Conservation (phyloP, 2,329 filamentous ascomycete genomes). For the Apiospora pterosperma region DNA sequence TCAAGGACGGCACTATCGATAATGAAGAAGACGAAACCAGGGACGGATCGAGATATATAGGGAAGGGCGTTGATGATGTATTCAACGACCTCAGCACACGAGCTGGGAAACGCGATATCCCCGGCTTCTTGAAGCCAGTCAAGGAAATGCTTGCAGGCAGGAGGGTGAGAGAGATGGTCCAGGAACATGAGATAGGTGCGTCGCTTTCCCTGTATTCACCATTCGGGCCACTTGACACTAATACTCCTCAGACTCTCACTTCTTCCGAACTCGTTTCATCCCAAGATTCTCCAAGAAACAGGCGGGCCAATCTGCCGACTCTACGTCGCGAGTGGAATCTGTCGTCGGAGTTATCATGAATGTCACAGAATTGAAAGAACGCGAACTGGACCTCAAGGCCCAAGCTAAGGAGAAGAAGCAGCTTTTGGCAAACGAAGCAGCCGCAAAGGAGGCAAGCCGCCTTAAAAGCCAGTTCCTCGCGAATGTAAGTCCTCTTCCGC, state of each 20-base stretch:
- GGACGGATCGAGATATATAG: conserved; percentile 49
- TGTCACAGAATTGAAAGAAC: conserved; percentile 67
- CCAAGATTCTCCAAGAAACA: conserved; percentile 57
- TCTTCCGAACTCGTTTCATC: conserved; percentile 69
- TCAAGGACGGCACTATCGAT: conserved; percentile 33
- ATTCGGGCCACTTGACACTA: not conserved
- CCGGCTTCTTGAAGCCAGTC: conserved; percentile 55
- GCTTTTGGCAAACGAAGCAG: conserved; percentile 70
- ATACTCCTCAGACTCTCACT: conserved; percentile 48
- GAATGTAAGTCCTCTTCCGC: conserved; percentile 40
- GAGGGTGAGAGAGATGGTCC: conserved; percentile 51
- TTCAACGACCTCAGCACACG: conserved; percentile 50
- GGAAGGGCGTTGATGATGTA: conserved; percentile 61
- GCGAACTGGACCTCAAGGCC: conserved; percentile 59
- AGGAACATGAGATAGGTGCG: conserved; percentile 58
- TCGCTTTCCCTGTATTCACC: not conserved
- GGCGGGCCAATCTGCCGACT: not conserved
- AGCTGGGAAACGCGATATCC: conserved; percentile 39
- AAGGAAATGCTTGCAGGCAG: conserved; percentile 62
- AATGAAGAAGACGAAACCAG: conserved; percentile 29
- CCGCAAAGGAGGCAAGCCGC: conserved; percentile 75
- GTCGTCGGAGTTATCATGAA: conserved; percentile 80
- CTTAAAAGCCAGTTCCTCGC: conserved; percentile 78
- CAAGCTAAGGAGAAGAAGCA: conserved; percentile 68
- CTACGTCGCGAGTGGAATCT: conserved; percentile 49